Evolutionary conservation across 306 rosid genomes (phyloP).

Genomic region (Cicer yamashitae): DNA sequence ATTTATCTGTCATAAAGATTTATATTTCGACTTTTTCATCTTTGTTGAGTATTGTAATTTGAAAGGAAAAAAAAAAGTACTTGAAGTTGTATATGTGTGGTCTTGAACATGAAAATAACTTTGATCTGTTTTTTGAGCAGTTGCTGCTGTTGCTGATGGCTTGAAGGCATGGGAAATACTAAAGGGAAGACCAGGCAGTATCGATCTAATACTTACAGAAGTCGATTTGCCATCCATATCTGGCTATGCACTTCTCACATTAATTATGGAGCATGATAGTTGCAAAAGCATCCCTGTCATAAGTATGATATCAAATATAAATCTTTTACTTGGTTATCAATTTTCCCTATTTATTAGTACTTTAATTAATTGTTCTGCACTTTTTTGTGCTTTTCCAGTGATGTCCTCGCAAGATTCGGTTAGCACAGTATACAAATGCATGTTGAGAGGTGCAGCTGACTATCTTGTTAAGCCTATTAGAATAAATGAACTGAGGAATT

Average conservation of each 20-base stretch:
- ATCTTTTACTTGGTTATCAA: slow-evolving; percentile 25
- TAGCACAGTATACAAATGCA: slow-evolving; percentile 86
- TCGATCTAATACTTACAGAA: slow-evolving; percentile 91
- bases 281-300: slow-evolving; percentile 95
- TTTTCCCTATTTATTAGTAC: slow-evolving; percentile 6
- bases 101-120: slow-evolving; percentile 29
- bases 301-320: slow-evolving; percentile 60
- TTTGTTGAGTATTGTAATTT: slow-evolving; percentile 34
- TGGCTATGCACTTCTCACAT: slow-evolving; percentile 86
- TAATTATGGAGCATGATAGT: slow-evolving; percentile 85
- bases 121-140: slow-evolving; percentile 60
- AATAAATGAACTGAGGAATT: slow-evolving; percentile 85
- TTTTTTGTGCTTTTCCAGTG: slow-evolving; percentile 62
- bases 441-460: slow-evolving; percentile 94
- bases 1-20: neutral
- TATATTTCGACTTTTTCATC: neutral
- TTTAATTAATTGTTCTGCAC: slow-evolving; percentile 15
- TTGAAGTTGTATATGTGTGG: neutral
- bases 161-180: slow-evolving; percentile 95
- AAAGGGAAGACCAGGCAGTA: slow-evolving; percentile 67
- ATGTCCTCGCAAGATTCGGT: slow-evolving; percentile 90
- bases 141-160: slow-evolving; percentile 94
- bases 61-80: neutral
- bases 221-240: slow-evolving; percentile 93
- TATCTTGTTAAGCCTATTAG: slow-evolving; percentile 95